Evolutionary conservation across 805 yeast species (phyloP), one percentile per base, ranked within the genome.

Genomic region (Geotrichum ghanense): DNA sequence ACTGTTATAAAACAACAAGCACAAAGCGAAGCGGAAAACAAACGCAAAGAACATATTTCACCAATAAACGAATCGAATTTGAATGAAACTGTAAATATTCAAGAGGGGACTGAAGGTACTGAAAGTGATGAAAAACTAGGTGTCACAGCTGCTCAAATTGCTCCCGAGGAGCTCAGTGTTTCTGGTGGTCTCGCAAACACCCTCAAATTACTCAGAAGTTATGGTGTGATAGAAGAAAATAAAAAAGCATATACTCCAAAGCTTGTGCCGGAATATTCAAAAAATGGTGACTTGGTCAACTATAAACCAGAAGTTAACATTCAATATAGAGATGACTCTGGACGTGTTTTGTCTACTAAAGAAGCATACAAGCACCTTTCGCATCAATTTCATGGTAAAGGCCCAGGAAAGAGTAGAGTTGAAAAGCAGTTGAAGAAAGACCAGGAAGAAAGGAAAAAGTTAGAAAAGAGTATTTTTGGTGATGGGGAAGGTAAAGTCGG

Each of bases 291-390:
- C 45, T 64, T 68, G 40, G 56, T 56, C 24, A 55, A 62, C 43
- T 74, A 73, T 54, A 61, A 64, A 45, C 78, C 79, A 1, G 65
- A 64, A 1, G 59, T 74, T 6, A 56, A 64, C 7, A 55, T 86
- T 3, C 71, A 69, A 22, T 83, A 85, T 60, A 71, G 68, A 17
- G 94, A 85, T 58, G 80, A 76, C 22, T 54, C 63, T 2, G 95
- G 95, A 0, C 67, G 74, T 25, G 67, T 68, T 19, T 62, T 87
- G 22, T 65, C 71, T 24, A 70, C 79, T 2, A 83, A 81, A 56
- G 80, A 80, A 50, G 95, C 95, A 1, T 85, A 74, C 68, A 84
- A 83, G 64, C 73, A 74, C 49, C 63, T 84, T 41, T 81, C 92
- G 2, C 89, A 82, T 51, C 76, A 78, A 52, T 86, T 84, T 61